phyloP scores from a whole-genome alignment of 257 asterid species.

The Plantago elongata region DNA sequence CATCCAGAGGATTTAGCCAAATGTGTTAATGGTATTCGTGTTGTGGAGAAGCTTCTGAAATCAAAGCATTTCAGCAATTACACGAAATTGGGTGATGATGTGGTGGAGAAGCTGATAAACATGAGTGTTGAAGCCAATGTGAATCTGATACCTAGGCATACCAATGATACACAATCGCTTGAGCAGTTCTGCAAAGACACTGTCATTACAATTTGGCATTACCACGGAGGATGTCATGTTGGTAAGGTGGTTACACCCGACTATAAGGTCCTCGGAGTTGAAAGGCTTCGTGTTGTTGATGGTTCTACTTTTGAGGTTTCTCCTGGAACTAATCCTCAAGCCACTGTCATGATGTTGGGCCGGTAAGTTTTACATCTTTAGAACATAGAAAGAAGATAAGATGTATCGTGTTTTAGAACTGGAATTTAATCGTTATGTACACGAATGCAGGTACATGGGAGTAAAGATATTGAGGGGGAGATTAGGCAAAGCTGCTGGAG shows the following conservation, averaged over 20 bases:
- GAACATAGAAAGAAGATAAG: too few species aligned
- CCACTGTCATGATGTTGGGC: constrained; percentile 93
- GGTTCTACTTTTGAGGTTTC: constrained; percentile 69
- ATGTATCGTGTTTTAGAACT: too few species aligned
- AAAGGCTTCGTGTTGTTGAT: constrained; percentile 75
- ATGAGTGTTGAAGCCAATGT: constrained; percentile 80
- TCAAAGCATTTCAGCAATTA: constrained; percentile 53
- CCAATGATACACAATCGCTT: constrained; percentile 63
- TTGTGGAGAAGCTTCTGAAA: constrained; percentile 57
- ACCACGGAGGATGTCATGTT: constrained; percentile 94
- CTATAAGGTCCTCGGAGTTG: constrained; percentile 61
- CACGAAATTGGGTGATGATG: constrained; percentile 38
- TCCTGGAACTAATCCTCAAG: constrained; percentile 99
- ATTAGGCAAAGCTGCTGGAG: constrained; percentile 51
- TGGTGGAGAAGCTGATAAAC: constrained; percentile 57
- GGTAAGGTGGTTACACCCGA: constrained; percentile 62
- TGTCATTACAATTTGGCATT: constrained; percentile 95
- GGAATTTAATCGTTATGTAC: too few species aligned
- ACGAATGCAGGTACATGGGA: constrained; percentile 77
- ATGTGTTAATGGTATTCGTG: constrained; percentile 74
- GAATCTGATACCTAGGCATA: constrained; percentile 80
- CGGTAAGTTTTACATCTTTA: too few species aligned
- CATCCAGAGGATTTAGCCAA: constrained; percentile 61
- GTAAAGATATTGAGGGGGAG: constrained; percentile 81
- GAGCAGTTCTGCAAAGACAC: constrained; percentile 95